These are phyloP conservation scores for Nicotiana otophora DNA, from an alignment of 257 asterid genomes.

Conservation along the genomic window DNA sequence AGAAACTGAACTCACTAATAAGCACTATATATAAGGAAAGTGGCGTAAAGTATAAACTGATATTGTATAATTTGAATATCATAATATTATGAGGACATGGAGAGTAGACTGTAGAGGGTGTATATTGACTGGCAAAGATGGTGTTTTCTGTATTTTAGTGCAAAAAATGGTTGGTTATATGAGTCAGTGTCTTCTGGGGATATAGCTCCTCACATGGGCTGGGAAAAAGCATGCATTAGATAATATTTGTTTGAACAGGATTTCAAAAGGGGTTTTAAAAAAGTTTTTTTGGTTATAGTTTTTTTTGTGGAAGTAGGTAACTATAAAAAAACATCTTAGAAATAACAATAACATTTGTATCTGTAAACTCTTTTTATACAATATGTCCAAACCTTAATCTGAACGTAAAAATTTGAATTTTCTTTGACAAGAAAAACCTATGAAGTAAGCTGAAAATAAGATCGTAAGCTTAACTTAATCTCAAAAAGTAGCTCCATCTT, in stretches of 20 bases:
- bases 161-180: not conserved
- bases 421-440: too few relatives aligned
- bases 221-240: not conserved
- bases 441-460: too few relatives aligned
- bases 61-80: not conserved
- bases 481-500: not conserved
- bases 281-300: too few relatives aligned
- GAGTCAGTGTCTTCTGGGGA: not conserved
- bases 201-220: conserved; percentile 3
- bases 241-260: not conserved
- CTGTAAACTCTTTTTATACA: too few relatives aligned
- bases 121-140: not conserved
- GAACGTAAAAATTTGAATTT: too few relatives aligned
- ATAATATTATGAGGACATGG: not conserved
- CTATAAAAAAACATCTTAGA: too few relatives aligned
- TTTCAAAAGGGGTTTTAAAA: not conserved
- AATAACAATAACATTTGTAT: too few relatives aligned
- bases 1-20: not conserved
- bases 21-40: not conserved
- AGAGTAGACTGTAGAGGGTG: not conserved
- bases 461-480: too few relatives aligned
- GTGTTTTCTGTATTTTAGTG: not conserved
- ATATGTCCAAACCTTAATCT: too few relatives aligned
- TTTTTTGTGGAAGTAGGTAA: too few relatives aligned
- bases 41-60: not conserved